A percentile compares a stretch with the other conserved stretches of the same genome.
phyloP scores from a whole-genome alignment of 805 yeast genomes.

The Metschnikowia lachancei region DNA sequence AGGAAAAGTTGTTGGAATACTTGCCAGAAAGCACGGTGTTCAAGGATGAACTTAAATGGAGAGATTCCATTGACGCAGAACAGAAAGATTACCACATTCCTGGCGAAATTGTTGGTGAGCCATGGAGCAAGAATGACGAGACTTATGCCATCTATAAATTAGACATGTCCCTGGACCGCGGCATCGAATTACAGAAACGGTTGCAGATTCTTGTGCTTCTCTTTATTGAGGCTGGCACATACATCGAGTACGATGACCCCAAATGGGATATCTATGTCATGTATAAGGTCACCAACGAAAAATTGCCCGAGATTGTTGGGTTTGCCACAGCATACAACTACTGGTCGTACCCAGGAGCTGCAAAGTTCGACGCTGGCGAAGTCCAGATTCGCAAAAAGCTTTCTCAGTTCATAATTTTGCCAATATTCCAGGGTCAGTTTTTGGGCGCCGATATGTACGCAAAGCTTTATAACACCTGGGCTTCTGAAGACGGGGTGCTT shows the following conservation, averaged over 20 bases:
- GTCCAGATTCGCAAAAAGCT: conserved; percentile 62
- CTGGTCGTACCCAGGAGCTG: conserved; percentile 65
- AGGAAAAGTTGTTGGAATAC: conserved; percentile 49
- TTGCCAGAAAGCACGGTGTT: conserved; percentile 61
- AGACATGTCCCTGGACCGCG: conserved; percentile 38
- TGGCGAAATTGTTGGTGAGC: conserved; percentile 31
- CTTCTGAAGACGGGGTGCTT: conserved; percentile 46
- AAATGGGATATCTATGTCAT: conserved; percentile 77
- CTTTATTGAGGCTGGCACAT: conserved; percentile 92
- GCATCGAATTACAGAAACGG: conserved; percentile 58
- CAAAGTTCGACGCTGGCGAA: conserved; percentile 46
- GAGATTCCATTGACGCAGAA: conserved; percentile 51
- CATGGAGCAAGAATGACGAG: conserved; percentile 36
- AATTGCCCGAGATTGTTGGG: conserved; percentile 57
- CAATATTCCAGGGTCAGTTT: conserved; percentile 73
- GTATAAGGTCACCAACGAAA: conserved; percentile 26
- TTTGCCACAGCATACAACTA: conserved; percentile 82
- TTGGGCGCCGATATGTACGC: conserved; percentile 71
- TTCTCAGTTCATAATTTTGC: conserved; percentile 82
- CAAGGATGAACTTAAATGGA: conserved; percentile 70
- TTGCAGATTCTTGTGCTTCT: conserved; percentile 77
- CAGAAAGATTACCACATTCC: conserved; percentile 42
- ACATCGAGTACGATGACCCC: conserved; percentile 71
- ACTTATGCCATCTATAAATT: conserved; percentile 53
- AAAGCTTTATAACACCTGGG: conserved; percentile 54